Percentiles rank a stretch among this genome's conserved stretches.
These are phyloP conservation scores for Davidsoniella neocaledoniae DNA, from an alignment of 2,329 filamentous ascomycete genomes.

Conservation along the genomic window DNA sequence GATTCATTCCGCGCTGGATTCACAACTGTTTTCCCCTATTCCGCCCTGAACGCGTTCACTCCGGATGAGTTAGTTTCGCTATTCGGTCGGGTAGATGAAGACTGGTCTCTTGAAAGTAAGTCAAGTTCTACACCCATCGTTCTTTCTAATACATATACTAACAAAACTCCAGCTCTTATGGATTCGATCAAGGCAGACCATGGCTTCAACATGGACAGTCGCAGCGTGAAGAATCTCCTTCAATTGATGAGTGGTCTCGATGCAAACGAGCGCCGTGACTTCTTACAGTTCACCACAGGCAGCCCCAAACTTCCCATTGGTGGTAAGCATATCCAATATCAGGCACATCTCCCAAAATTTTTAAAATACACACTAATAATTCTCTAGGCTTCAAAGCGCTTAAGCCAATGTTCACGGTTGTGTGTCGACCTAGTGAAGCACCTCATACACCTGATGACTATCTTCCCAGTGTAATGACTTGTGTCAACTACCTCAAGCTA, in stretches of 20 bases:
- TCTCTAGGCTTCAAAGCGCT: slow-evolving; percentile 77
- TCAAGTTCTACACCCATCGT: slow-evolving; percentile 14
- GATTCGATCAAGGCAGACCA: slow-evolving; percentile 98
- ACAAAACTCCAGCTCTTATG: slow-evolving; percentile 52
- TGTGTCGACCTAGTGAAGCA: slow-evolving; percentile 94
- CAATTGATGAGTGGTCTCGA: slow-evolving; percentile 86
- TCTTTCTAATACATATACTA: slow-evolving; percentile 12
- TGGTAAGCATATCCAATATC: slow-evolving; percentile 40
- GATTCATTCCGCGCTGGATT: slow-evolving; percentile 86
- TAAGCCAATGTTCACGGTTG: slow-evolving; percentile 96
- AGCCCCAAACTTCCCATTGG: slow-evolving; percentile 97
- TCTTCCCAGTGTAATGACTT: slow-evolving; percentile 98
- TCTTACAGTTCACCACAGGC: slow-evolving; percentile 93
- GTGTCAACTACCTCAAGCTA: slow-evolving; percentile 96
- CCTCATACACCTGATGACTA: slow-evolving; percentile 93
- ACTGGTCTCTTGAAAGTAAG: slow-evolving; percentile 95
- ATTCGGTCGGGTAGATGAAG: slow-evolving; percentile 83
- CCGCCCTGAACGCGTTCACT: slow-evolving; percentile 81
- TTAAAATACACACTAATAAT: background rate
- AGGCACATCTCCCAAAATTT: background rate
- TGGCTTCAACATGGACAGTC: slow-evolving; percentile 96
- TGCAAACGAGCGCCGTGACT: slow-evolving; percentile 63
- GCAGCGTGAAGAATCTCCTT: slow-evolving; percentile 80
- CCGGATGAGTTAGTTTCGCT: slow-evolving; percentile 88
- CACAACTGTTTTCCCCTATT: slow-evolving; percentile 90